Evolutionary conservation across 257 asterid genomes (phyloP).

Genomic region (Solanum pimpinellifolium): DNA sequence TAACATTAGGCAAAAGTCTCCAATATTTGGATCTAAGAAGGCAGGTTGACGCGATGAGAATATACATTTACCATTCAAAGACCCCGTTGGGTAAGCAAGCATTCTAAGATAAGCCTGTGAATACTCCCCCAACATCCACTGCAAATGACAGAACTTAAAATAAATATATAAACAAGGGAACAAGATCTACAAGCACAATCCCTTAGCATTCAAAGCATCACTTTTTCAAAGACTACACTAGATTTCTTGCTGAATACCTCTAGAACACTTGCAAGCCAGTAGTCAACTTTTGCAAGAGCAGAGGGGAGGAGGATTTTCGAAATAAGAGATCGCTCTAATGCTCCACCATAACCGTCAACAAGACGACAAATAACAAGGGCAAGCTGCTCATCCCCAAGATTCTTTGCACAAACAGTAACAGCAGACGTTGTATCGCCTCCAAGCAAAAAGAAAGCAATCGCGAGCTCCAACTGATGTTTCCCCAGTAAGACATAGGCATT

Average conservation of each 20-base stretch:
- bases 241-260: conserved; percentile 44
- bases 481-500: conserved; percentile 96
- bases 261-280: conserved; percentile 78
- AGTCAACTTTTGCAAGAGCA: conserved; percentile 63
- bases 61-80: conserved; percentile 29
- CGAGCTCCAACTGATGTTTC: conserved; percentile 93
- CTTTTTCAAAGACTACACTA: background rate
- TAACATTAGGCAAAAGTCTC: conserved; percentile 82
- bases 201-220: background rate
- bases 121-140: conserved; percentile 85
- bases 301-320: conserved; percentile 77
- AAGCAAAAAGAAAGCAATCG: conserved; percentile 90
- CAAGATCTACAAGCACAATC: conserved; percentile 2
- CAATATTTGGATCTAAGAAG: conserved; percentile 79
- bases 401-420: conserved; percentile 81
- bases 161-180: conserved; percentile 1
- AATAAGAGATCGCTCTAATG: conserved; percentile 54
- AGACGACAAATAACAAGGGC: conserved; percentile 95
- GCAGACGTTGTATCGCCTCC: conserved; percentile 98
- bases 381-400: conserved; percentile 94
- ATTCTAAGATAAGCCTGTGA: conserved; percentile 50
- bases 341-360: conserved; percentile 75
- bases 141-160: conserved; percentile 20
- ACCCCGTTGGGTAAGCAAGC: conserved; percentile 46
- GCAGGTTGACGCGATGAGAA: conserved; percentile 42